Percentiles rank a stretch among this genome's conserved stretches.
phyloP scores from a whole-genome alignment of 78 protist genomes.

The Bigelowiella natans region DNA sequence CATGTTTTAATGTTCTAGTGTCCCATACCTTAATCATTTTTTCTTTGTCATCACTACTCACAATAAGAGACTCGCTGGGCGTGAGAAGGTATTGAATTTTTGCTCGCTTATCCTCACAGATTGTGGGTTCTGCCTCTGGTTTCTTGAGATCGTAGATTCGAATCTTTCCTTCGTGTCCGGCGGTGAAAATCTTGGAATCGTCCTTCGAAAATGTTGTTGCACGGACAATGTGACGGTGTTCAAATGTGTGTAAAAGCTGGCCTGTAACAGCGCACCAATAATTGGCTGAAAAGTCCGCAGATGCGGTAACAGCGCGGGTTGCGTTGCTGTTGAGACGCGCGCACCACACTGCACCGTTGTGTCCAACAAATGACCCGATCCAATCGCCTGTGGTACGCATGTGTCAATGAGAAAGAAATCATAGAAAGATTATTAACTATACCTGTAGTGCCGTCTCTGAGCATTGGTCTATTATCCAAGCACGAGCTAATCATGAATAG shows the following conservation, averaged over 20 bases:
- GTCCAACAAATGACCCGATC: constrained; percentile 82
- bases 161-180: constrained; percentile 47
- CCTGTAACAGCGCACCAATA: constrained; percentile 71
- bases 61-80: too few species aligned
- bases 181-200: constrained; percentile 32
- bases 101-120: neutral
- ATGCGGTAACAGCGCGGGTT: constrained; percentile 54
- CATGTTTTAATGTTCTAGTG: too few species aligned
- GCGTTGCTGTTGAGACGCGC: constrained; percentile 52
- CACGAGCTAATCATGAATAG: constrained; percentile 59
- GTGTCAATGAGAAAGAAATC: too few species aligned
- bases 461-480: constrained; percentile 25
- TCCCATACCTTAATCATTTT: too few species aligned
- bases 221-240: constrained; percentile 57
- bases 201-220: constrained; percentile 14
- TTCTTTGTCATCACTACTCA: too few species aligned
- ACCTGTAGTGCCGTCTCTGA: neutral
- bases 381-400: constrained; percentile 77
- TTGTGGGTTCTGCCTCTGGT: neutral
- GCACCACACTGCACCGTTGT: constrained; percentile 76
- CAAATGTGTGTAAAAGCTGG: constrained; percentile 32
- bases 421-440: too few species aligned
- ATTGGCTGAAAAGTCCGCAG: constrained; percentile 72
- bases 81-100: too few species aligned
- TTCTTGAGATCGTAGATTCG: constrained; percentile 44